Evolutionary conservation across 352 stramenopile species (phyloP).

Genomic region (Pythium sukuiense): DNA sequence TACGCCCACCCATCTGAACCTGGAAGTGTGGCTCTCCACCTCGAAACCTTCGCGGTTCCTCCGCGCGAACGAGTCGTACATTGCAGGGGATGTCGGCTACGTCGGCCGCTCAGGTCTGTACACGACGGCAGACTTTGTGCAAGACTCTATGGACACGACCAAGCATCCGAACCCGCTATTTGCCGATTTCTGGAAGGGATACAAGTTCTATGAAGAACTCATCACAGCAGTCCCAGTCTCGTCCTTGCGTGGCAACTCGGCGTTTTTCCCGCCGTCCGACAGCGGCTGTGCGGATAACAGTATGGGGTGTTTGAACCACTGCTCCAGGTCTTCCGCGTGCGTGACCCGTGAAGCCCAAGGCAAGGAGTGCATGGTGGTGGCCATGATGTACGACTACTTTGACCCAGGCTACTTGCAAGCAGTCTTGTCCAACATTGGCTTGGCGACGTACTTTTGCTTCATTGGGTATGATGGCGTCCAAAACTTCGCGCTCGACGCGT

Average conservation of each 20-base stretch:
- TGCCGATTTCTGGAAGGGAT: slow-evolving; percentile 54
- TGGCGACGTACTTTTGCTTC: slow-evolving; percentile 49
- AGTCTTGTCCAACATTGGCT: slow-evolving; percentile 31
- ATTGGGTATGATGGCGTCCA: slow-evolving; percentile 15
- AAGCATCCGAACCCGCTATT: slow-evolving; percentile 24
- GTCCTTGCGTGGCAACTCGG: slow-evolving; percentile 31
- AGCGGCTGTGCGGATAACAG: slow-evolving; percentile 22
- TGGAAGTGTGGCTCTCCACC: slow-evolving; percentile 35
- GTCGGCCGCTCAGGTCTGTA: slow-evolving; percentile 43
- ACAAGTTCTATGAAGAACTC: slow-evolving; percentile 37
- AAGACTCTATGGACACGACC: slow-evolving; percentile 16
- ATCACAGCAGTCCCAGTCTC: slow-evolving; percentile 32
- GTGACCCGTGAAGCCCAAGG: slow-evolving; percentile 19
- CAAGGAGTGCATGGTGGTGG: slow-evolving; percentile 41
- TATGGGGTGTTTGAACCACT: slow-evolving; percentile 35
- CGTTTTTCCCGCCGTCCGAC: slow-evolving; percentile 35
- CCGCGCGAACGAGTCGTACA: slow-evolving; percentile 48
- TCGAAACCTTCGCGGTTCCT: background rate
- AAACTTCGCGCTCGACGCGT: slow-evolving; percentile 19
- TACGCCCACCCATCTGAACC: slow-evolving; percentile 54
- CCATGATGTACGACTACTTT: slow-evolving; percentile 38
- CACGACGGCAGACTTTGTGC: slow-evolving; percentile 40
- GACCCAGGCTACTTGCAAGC: slow-evolving; percentile 36
- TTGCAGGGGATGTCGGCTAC: slow-evolving; percentile 37
- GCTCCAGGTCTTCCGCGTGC: slow-evolving; percentile 35